phyloP scores from a whole-genome alignment of 2,329 filamentous ascomycete genomes.

The Cytospora leucostoma region DNA sequence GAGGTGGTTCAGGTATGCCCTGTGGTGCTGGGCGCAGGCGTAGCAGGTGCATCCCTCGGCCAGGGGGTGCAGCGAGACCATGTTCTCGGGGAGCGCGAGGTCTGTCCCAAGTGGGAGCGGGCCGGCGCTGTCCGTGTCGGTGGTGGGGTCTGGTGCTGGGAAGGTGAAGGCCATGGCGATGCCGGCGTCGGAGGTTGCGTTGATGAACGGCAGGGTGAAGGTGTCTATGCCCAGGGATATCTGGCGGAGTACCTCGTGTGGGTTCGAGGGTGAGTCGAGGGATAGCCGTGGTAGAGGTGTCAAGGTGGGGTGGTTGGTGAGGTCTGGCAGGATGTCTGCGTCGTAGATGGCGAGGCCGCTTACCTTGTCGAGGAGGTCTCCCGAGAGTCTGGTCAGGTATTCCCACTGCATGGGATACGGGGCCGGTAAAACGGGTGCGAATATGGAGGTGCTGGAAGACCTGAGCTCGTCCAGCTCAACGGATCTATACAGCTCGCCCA shows the following conservation, averaged over 20 bases:
- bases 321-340: constrained; percentile 64
- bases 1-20: constrained; percentile 85
- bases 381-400: constrained; percentile 72
- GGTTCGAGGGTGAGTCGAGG: constrained; percentile 67
- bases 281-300: constrained; percentile 70
- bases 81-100: constrained; percentile 70
- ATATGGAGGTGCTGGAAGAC: constrained; percentile 43
- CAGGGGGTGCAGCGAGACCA: constrained; percentile 64
- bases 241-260: constrained; percentile 76
- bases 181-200: constrained; percentile 75
- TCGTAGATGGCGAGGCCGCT: constrained; percentile 80
- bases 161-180: constrained; percentile 82
- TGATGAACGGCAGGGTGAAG: constrained; percentile 75
- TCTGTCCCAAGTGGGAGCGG: constrained; percentile 67
- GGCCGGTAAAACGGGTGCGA: constrained; percentile 73
- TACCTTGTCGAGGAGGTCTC: constrained; percentile 60
- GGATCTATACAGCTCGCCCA: constrained; percentile 64
- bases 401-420: constrained; percentile 73
- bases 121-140: constrained; percentile 23
- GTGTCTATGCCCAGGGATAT: constrained; percentile 78
- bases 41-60: constrained; percentile 72
- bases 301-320: constrained; percentile 59
- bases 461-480: constrained; percentile 37
- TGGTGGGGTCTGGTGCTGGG: constrained; percentile 44
- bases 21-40: constrained; percentile 78